Base-by-base conservation (phyloP, 2,329 filamentous ascomycete species). In the Arachnopeziza araneosa region DNA sequence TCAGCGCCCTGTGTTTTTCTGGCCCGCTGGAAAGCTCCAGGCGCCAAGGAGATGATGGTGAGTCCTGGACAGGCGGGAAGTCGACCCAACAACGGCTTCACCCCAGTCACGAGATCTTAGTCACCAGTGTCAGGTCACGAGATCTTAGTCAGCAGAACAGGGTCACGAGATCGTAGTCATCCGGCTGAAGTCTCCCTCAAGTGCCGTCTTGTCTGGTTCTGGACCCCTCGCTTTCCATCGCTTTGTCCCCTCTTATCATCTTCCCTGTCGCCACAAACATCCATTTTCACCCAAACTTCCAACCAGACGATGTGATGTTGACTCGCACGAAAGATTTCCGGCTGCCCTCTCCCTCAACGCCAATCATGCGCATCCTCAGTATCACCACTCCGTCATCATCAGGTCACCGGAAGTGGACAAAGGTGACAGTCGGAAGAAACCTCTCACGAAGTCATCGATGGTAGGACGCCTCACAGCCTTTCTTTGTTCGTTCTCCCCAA, bases 181-280 rank as follows among this genome's bases (percentile, higher is more conserved):
- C 26, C 26, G 9, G 9, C 26, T 9, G 9, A 30, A 30, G 52
- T 23, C 32, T 54, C 56, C n/a, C n/a, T n/a, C n/a, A n/a, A n/a
- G n/a, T n/a, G n/a, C n/a, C n/a, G n/a, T n/a, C n/a, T n/a, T n/a
- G n/a, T n/a, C n/a, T n/a, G n/a, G n/a, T n/a, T n/a, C n/a, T n/a
- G n/a, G 12, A 52, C 57, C 52, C 26, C 54, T 55, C 60, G 59
- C 56, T 30, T 30, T 30, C 9, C 26, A 30, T 60, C 55, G 50
- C 53, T 19, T 5, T 12, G 6, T 5, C 36, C 6, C 36, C 36
- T 44, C 36, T 44, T 44, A 44, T 44, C 36, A 17, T 44, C 32
- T 64, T 63, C 64, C 64, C 59, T 66, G 64, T 66, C 64, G 63
- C 64, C 64, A 66, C 64, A 64, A n/a, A 64, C 60, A 48, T 57